A percentile compares a stretch with the other conserved stretches of the same genome.
Conservation (phyloP, 345 rosid genomes). For the Cardamine chenopodiifolia region DNA sequence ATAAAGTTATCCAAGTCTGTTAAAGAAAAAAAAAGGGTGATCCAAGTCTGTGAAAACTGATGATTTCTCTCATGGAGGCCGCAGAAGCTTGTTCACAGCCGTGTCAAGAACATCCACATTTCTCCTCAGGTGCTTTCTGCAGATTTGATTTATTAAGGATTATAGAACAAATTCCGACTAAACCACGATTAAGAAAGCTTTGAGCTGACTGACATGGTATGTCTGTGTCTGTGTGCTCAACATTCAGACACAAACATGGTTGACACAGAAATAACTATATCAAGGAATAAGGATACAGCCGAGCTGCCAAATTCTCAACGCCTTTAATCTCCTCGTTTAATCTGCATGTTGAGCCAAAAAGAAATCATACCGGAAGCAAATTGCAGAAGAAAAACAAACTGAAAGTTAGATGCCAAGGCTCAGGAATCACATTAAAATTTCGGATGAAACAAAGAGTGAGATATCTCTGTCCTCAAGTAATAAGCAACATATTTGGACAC, state of each 20-base stretch:
- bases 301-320: slow-evolving; percentile 59
- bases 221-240: not conserved
- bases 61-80: slow-evolving; percentile 54
- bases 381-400: not conserved
- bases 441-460: not conserved
- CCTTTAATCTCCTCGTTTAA: slow-evolving; percentile 92
- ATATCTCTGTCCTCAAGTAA: not conserved
- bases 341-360: slow-evolving; percentile 50
- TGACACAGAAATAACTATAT: slow-evolving; percentile 21
- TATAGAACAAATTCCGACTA: not conserved
- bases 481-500: not conserved
- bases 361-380: not conserved
- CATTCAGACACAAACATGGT: slow-evolving; percentile 6
- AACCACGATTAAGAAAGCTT: not conserved
- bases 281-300: slow-evolving; percentile 73
- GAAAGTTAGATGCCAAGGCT: slow-evolving; percentile 3
- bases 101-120: slow-evolving; percentile 82
- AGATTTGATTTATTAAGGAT: slow-evolving; percentile 48
- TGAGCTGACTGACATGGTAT: not conserved
- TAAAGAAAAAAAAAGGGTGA: not conserved
- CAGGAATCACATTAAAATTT: slow-evolving; percentile 6
- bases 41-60: slow-evolving; percentile 8
- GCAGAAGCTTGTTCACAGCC: slow-evolving; percentile 73
- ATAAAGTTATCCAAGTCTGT: not conserved
- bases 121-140: slow-evolving; percentile 75